Percentiles rank a stretch among this genome's conserved stretches.
Conservation (phyloP, 495 filamentous ascomycete genomes). For the Tuber borchii region DNA sequence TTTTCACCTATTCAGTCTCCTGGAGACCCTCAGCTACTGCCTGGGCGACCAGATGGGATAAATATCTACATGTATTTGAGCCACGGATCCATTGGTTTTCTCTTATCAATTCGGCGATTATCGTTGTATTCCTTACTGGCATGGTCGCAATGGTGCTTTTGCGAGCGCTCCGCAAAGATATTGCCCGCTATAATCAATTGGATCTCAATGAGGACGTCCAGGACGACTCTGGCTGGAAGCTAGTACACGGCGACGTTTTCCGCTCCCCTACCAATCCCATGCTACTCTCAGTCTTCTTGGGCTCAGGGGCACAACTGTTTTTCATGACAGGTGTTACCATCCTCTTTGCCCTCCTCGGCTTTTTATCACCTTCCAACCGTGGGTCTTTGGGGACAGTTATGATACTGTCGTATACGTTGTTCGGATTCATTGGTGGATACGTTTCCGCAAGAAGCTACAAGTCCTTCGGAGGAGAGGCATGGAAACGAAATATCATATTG, state of each 20-base stretch:
- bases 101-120: conserved; percentile 85
- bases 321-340: conserved; percentile 96
- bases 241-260: conserved; percentile 97
- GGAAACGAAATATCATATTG: conserved; percentile 86
- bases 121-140: conserved; percentile 82
- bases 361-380: conserved; percentile 89
- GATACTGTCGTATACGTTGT: conserved; percentile 83
- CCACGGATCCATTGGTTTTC: conserved; percentile 98
- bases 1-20: conserved; percentile 84
- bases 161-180: conserved; percentile 83
- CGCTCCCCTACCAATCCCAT: conserved; percentile 75
- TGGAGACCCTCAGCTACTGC: conserved; percentile 72
- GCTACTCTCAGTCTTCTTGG: conserved; percentile 77
- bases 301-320: conserved; percentile 91
- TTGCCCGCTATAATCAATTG: conserved; percentile 87
- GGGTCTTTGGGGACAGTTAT: conserved; percentile 87
- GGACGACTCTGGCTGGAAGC: conserved; percentile 97
- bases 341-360: conserved; percentile 83
- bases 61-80: conserved; percentile 90
- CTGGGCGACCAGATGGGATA: conserved; percentile 97
- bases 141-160: conserved; percentile 86
- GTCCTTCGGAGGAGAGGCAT: conserved; percentile 78
- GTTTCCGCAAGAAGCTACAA: conserved; percentile 86
- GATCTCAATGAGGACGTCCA: conserved; percentile 92
- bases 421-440: conserved; percentile 90